Evolutionary conservation across 2,329 filamentous ascomycete genomes (phyloP).

Genomic region (Myrmaecium sp.): DNA sequence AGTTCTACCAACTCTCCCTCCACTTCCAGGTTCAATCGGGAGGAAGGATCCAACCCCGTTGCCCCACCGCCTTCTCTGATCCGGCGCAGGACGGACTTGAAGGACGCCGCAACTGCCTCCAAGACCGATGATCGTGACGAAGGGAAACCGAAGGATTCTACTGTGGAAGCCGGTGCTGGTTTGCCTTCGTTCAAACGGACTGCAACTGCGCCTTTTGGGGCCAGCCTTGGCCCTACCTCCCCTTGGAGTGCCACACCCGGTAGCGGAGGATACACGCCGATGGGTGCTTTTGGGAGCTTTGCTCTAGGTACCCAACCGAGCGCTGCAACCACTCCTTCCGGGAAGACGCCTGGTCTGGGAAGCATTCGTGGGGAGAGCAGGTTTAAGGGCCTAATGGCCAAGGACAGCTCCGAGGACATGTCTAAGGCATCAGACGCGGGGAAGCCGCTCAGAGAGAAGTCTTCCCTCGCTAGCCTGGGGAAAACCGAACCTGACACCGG

Average conservation of each 20-base stretch:
- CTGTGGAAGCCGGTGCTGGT: conserved; percentile 24
- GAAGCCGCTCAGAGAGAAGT: conserved; percentile 36
- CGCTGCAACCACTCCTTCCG: conserved; percentile 38
- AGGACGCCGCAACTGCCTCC: conserved; percentile 26
- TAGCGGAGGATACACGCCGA: conserved; percentile 47
- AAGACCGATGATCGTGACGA: conserved; percentile 24
- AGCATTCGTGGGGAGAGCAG: conserved; percentile 61
- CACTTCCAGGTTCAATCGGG: conserved; percentile 41
- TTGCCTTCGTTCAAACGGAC: conserved; percentile 40
- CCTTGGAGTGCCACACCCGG: conserved; percentile 44
- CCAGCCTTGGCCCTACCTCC: conserved; percentile 31
- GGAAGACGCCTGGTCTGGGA: conserved; percentile 55
- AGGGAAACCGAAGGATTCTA: conserved; percentile 6
- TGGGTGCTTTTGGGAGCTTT: conserved; percentile 85
- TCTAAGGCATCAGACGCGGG: too few relatives aligned
- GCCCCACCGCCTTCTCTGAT: conserved; percentile 44
- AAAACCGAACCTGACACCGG: conserved; percentile 34
- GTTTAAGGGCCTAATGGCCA: conserved; percentile 69
- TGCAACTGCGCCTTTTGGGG: conserved; percentile 35
- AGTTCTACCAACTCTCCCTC: conserved; percentile 44
- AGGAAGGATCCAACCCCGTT: conserved; percentile 41
- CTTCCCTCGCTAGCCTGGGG: conserved; percentile 34
- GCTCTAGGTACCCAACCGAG: conserved; percentile 40
- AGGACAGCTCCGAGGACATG: conserved; percentile 54
- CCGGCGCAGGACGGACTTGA: conserved; percentile 44